Percentiles rank a stretch among this genome's conserved stretches.
phyloP scores from a whole-genome alignment of 2,329 filamentous ascomycete genomes.

The Pseudopyricularia javanii region DNA sequence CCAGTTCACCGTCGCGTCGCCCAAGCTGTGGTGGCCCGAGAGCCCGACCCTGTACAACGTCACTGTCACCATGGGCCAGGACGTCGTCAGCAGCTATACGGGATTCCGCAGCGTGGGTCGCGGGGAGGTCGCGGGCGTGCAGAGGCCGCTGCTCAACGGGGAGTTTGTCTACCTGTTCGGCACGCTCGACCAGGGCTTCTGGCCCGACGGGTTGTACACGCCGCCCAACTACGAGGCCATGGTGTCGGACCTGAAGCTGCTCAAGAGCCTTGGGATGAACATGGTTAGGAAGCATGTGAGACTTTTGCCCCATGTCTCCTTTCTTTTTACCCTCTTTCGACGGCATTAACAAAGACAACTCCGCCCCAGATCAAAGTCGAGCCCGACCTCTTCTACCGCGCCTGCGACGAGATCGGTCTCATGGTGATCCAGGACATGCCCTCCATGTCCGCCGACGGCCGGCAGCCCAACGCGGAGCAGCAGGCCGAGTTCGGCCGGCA shows the following conservation, averaged over 20 bases:
- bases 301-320: background rate
- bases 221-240: constrained; percentile 56
- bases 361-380: constrained; percentile 49
- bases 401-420: constrained; percentile 53
- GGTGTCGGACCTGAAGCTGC: constrained; percentile 49
- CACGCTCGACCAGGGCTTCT: constrained; percentile 59
- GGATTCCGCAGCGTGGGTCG: constrained; percentile 54
- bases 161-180: constrained; percentile 57
- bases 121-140: constrained; percentile 42
- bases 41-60: constrained; percentile 53
- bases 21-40: constrained; percentile 53
- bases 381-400: constrained; percentile 53
- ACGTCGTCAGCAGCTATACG: constrained; percentile 50
- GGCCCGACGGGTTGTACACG: constrained; percentile 57
- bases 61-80: constrained; percentile 36
- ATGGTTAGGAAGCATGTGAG: constrained; percentile 58
- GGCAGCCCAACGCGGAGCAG: constrained; percentile 28
- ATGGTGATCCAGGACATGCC: constrained; percentile 65
- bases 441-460: constrained; percentile 28
- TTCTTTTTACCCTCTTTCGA: background rate
- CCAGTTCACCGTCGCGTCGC: constrained; percentile 38
- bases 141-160: constrained; percentile 55
- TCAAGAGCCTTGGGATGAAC: constrained; percentile 58
- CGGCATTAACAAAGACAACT: background rate
- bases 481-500: constrained; percentile 55